These are phyloP conservation scores for Amanita pseudoporphyria DNA, from an alignment of 768 basidiomycete species.

Conservation along the genomic window DNA sequence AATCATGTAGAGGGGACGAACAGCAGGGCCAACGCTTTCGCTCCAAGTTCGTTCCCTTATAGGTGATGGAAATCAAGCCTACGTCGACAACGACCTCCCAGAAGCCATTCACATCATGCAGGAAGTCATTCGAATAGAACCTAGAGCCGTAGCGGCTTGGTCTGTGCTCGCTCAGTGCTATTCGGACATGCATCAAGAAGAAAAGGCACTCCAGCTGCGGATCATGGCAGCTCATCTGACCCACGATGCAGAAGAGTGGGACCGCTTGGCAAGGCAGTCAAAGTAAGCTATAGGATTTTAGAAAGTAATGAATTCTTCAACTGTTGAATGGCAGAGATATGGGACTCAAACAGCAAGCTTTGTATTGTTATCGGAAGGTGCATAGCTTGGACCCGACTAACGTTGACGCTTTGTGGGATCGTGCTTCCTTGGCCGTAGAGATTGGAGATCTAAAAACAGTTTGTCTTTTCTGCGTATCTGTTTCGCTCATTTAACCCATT, in stretches of 20 bases:
- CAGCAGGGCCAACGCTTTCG: slow-evolving; percentile 46
- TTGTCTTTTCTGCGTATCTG: slow-evolving; percentile 11
- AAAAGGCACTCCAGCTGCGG: slow-evolving; percentile 71
- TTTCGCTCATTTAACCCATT: background rate
- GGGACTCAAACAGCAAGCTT: slow-evolving; percentile 73
- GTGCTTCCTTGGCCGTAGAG: slow-evolving; percentile 72
- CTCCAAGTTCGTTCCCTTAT: slow-evolving; percentile 66
- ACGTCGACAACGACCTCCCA: slow-evolving; percentile 56
- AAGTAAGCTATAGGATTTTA: slow-evolving; percentile 30
- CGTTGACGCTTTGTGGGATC: slow-evolving; percentile 82
- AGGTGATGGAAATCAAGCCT: slow-evolving; percentile 82
- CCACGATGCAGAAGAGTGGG: slow-evolving; percentile 84
- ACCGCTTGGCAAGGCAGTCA: slow-evolving; percentile 64
- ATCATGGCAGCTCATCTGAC: slow-evolving; percentile 88
- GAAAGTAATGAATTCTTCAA: background rate
- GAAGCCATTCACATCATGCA: slow-evolving; percentile 75
- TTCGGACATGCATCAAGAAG: slow-evolving; percentile 54
- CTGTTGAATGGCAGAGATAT: slow-evolving; percentile 34
- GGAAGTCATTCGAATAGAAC: slow-evolving; percentile 92
- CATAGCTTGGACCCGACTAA: slow-evolving; percentile 73
- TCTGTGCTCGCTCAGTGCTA: slow-evolving; percentile 80
- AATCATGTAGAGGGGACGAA: slow-evolving; percentile 32
- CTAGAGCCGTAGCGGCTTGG: slow-evolving; percentile 78
- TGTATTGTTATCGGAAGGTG: slow-evolving; percentile 88
- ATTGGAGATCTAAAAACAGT: slow-evolving; percentile 64